Conservation (phyloP, 2,329 filamentous ascomycete genomes). For the Cordyceps cateniannulata region DNA sequence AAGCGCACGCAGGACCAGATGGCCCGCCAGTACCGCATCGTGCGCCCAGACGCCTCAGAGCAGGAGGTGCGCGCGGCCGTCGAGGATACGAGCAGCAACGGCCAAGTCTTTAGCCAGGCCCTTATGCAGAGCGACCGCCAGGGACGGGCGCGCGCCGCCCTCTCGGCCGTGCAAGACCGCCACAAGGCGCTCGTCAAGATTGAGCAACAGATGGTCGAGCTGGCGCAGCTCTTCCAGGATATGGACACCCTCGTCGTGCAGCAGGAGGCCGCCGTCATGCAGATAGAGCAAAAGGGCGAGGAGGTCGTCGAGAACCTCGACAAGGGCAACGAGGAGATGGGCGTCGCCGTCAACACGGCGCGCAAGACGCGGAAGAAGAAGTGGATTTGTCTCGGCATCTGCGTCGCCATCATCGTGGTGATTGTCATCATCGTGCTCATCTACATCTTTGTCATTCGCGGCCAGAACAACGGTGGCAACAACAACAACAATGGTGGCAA, state of each 20-base stretch:
- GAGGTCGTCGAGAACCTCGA: slow-evolving; percentile 78
- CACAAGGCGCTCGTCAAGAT: slow-evolving; percentile 89
- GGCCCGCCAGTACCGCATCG: slow-evolving; percentile 84
- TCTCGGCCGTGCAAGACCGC: slow-evolving; percentile 74
- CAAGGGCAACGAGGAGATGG: slow-evolving; percentile 79
- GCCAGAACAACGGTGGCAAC: slow-evolving; percentile 22
- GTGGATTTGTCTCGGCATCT: slow-evolving; percentile 87
- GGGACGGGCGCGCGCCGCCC: slow-evolving; percentile 72
- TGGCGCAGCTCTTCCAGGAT: slow-evolving; percentile 82
- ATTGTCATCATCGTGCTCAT: slow-evolving; percentile 46
- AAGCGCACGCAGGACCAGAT: slow-evolving; percentile 77
- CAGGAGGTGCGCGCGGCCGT: slow-evolving; percentile 72
- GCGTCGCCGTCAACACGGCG: slow-evolving; percentile 74
- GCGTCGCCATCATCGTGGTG: slow-evolving; percentile 47
- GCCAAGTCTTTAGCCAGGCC: slow-evolving; percentile 83
- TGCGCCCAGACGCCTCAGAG: slow-evolving; percentile 72
- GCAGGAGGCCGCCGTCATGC: slow-evolving; percentile 72
- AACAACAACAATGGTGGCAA: slow-evolving; percentile 26
- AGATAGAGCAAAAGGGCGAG: slow-evolving; percentile 82
- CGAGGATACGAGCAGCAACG: slow-evolving; percentile 61
- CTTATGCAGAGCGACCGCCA: slow-evolving; percentile 74
- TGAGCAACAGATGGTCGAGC: slow-evolving; percentile 79
- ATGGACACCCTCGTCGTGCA: slow-evolving; percentile 80
- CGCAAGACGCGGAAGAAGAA: slow-evolving; percentile 82
- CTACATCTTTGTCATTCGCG: slow-evolving; percentile 36